A percentile compares a stretch with the other conserved stretches of the same genome.
Conservation (phyloP, 2,329 filamentous ascomycete genomes). For the Penicillium sp. region DNA sequence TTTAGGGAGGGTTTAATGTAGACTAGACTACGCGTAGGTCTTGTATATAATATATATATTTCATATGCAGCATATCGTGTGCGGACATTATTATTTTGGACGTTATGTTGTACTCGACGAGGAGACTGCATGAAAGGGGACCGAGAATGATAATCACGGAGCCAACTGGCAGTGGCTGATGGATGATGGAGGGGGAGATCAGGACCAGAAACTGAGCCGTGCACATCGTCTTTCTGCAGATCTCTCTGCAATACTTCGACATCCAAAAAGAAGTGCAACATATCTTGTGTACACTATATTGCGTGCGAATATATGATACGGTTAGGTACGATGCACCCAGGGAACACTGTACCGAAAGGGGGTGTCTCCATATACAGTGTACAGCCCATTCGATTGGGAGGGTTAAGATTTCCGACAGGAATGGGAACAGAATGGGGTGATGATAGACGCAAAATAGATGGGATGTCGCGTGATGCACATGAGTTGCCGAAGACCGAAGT, state of each 20-base stretch:
- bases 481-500: slow-evolving; percentile 11
- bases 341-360: not conserved
- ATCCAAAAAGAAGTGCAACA: not conserved
- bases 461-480: slow-evolving; percentile 8
- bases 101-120: not conserved
- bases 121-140: slow-evolving; percentile 8
- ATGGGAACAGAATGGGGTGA: not conserved
- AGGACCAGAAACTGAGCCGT: slow-evolving; percentile 15
- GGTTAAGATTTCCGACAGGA: not conserved
- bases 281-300: not conserved
- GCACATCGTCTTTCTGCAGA: slow-evolving; percentile 8
- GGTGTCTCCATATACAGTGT: not conserved
- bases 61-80: not conserved
- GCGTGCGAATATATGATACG: not conserved
- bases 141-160: slow-evolving; percentile 4
- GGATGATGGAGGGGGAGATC: slow-evolving; percentile 19
- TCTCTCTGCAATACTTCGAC: not conserved
- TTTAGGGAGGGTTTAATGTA: not conserved
- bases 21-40: not conserved
- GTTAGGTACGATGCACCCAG: slow-evolving; percentile 6
- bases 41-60: not conserved
- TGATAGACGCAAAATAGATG: not conserved
- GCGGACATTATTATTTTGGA: not conserved
- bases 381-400: not conserved
- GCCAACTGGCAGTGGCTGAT: slow-evolving; percentile 1